These are phyloP conservation scores for Triticum timopheevii DNA, from an alignment of 176 grass and related monocot genomes.

Conservation along the genomic window DNA sequence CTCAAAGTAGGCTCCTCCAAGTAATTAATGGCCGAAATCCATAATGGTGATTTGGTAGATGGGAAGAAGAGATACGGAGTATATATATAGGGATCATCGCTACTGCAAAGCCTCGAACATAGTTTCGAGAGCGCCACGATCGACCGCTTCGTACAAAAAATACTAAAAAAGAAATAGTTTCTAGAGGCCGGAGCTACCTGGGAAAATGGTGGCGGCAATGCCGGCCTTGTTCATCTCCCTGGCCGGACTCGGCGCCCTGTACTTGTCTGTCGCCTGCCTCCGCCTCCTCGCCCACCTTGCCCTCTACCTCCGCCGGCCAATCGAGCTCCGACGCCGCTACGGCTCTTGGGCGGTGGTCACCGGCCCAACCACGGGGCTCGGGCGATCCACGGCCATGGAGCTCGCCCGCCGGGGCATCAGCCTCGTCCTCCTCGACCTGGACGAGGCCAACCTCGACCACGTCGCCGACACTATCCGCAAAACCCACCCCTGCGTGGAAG, in stretches of 20 bases:
- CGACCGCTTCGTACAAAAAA: too few relatives aligned
- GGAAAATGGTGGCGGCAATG: not conserved
- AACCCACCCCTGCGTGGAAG: not conserved
- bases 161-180: too few relatives aligned
- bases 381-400: slow-evolving; percentile 32
- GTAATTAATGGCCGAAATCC: too few relatives aligned
- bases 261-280: not conserved
- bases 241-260: not conserved
- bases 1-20: too few relatives aligned
- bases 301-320: not conserved
- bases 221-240: not conserved
- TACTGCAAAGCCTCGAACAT: too few relatives aligned
- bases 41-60: too few relatives aligned
- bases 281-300: not conserved
- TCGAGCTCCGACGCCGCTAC: slow-evolving; percentile 33
- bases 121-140: too few relatives aligned
- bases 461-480: not conserved
- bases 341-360: slow-evolving; percentile 43
- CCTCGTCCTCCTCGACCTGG: slow-evolving; percentile 47
- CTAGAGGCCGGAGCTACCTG: too few relatives aligned
- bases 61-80: too few relatives aligned
- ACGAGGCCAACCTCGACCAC: slow-evolving; percentile 25
- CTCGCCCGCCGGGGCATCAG: slow-evolving; percentile 36
- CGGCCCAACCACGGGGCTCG: slow-evolving; percentile 41
- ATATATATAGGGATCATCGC: too few relatives aligned